phyloP scores from a whole-genome alignment of 441 rosid species.

The Adansonia grandidieri region DNA sequence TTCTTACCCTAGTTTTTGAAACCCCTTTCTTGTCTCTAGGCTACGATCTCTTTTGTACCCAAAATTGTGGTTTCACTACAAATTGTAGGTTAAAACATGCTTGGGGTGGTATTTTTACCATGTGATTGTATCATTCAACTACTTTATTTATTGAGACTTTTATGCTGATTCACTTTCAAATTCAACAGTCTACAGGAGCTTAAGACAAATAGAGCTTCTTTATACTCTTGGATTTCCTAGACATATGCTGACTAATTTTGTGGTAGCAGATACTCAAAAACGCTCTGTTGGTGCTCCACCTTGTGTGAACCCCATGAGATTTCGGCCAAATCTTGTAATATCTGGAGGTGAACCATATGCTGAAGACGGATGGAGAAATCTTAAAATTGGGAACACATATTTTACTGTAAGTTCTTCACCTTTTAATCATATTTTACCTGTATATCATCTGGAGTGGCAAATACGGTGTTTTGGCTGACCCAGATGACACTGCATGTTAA shows the following conservation, averaged over 20 bases:
- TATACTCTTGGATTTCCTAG: background rate
- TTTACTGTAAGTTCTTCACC: slow-evolving; percentile 56
- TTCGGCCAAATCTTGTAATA: slow-evolving; percentile 81
- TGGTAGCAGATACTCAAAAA: slow-evolving; percentile 38
- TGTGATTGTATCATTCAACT: background rate
- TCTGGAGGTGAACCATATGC: slow-evolving; percentile 80
- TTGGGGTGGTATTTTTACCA: background rate
- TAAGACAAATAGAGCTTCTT: background rate
- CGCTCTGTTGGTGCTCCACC: slow-evolving; percentile 33
- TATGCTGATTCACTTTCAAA: background rate
- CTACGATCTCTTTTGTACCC: too few species aligned
- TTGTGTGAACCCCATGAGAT: slow-evolving; percentile 62
- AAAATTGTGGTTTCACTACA: too few species aligned
- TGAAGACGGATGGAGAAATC: slow-evolving; percentile 81
- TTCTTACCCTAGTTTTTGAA: too few species aligned
- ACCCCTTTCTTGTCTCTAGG: too few species aligned
- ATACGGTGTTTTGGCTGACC: background rate
- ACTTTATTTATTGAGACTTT: background rate
- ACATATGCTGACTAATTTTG: background rate
- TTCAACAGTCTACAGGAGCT: background rate
- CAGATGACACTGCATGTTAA: background rate
- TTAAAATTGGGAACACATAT: slow-evolving; percentile 58
- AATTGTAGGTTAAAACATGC: background rate
- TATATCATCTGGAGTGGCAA: background rate
- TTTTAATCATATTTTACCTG: background rate